Evolutionary conservation across 2,329 filamentous ascomycete species (phyloP), one percentile per base, ranked within the genome.

Genomic region (Ustulina deusta): DNA sequence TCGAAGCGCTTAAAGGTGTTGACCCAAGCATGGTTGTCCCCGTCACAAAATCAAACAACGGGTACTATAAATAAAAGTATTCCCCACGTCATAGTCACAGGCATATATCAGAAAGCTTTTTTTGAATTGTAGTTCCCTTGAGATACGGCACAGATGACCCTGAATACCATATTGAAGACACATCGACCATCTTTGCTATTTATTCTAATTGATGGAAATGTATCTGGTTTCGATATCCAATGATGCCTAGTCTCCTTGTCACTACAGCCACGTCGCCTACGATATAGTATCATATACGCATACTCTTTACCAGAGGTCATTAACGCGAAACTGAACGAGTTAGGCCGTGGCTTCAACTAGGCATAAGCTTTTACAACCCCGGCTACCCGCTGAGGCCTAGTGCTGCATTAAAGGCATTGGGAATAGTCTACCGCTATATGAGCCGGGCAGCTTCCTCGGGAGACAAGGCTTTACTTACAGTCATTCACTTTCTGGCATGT

Each of bases 401-500:
- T 6, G 15, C 32, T 11, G 15, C 11, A 59, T 69, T 22, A 68
- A 42, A 70, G 49, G 49, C 68, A 70, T 62, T 70, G 68, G 40
- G 5, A 69, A 10, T 59, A 70, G 29, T 65, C 68, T 70, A 22
- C 20, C 6, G 13, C 4, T 10, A n/a, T 34, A 51, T 67, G n/a
- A 68, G 61, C 48, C 17, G 4, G 10, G 27, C 4, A 4, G 10
- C 11, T 17, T 22, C 6, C 9, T 36, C 27, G 17, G 25, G 34
- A 15, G 25, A 25, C 6, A 11, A 22, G 27, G 20, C n/a, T 42
- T 17, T 20, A 70, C 69, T 70, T 55, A 70, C 66, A 69, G 13
- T 69, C 59, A n/a, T 66, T 69, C 17, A 66, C 10, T 27, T 55
- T 51, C 32, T 49, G 44, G 51, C 65, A 70, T 38, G 62, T 69